Evolutionary conservation across 306 rosid genomes (phyloP).

Genomic region (Carpinus viminea): DNA sequence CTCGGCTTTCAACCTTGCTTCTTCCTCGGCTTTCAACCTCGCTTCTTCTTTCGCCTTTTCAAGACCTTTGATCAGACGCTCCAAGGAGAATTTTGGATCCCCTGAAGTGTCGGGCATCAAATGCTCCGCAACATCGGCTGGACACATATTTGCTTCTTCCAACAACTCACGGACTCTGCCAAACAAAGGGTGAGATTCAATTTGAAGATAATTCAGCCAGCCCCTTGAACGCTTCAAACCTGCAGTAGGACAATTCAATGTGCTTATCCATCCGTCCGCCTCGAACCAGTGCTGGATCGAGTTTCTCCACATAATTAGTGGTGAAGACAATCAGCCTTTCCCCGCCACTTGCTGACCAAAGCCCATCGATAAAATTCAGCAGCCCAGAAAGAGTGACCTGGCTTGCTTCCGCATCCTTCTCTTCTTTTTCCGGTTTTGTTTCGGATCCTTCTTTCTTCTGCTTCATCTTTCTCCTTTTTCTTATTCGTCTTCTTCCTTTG

Average conservation of each 20-base stretch:
- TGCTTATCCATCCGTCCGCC: constrained; percentile 91
- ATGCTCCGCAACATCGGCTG: constrained; percentile 93
- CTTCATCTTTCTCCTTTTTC: constrained; percentile 32
- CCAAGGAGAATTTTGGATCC: constrained; percentile 36
- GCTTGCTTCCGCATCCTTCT: constrained; percentile 34
- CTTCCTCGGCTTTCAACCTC: constrained; percentile 20
- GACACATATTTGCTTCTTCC: constrained; percentile 44
- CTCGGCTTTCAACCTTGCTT: constrained; percentile 16
- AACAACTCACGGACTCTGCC: constrained; percentile 33
- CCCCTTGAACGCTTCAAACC: constrained; percentile 64
- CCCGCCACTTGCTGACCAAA: constrained; percentile 83
- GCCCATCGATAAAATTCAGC: constrained; percentile 77
- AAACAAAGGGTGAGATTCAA: constrained; percentile 52
- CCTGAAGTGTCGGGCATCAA: constrained; percentile 64
- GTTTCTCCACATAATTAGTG: constrained; percentile 71
- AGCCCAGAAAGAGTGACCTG: constrained; percentile 73
- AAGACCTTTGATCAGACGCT: constrained; percentile 54
- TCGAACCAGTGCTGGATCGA: constrained; percentile 81
- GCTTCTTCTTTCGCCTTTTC: constrained; percentile 42
- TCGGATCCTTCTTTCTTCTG: constrained; percentile 37
- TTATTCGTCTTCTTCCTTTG: constrained; percentile 48
- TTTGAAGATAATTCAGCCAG: constrained; percentile 61
- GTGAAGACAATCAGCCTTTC: constrained; percentile 80
- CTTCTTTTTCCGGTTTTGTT: constrained; percentile 30
- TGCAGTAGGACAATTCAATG: constrained; percentile 65